A percentile compares a stretch with the other conserved stretches of the same genome.
Evolutionary conservation across 2,329 filamentous ascomycete genomes (phyloP).

Genomic region (Botrytis medusae): DNA sequence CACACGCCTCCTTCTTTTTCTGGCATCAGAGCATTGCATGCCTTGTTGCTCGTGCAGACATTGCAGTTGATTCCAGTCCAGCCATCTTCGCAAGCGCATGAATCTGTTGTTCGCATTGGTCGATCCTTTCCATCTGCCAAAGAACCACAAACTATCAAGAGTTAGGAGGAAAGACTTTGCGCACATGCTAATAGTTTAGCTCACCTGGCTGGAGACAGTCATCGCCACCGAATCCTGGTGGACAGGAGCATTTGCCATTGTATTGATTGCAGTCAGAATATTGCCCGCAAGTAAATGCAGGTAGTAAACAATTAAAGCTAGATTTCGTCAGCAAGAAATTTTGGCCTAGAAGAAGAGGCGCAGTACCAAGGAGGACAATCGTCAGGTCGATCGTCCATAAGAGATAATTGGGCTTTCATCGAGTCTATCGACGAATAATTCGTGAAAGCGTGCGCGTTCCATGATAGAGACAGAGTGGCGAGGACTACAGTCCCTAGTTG

Average conservation of each 20-base stretch:
- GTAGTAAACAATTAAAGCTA: constrained; percentile 97
- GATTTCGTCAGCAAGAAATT: constrained; percentile 23
- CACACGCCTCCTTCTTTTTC: constrained; percentile 80
- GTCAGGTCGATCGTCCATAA: constrained; percentile 71
- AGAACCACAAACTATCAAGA: constrained; percentile 71
- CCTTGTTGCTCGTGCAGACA: constrained; percentile 80
- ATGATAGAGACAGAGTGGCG: constrained; percentile 44
- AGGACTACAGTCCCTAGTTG: constrained; percentile 31
- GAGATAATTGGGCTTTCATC: constrained; percentile 63
- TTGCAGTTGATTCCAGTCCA: constrained; percentile 99
- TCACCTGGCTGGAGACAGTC: constrained; percentile 82
- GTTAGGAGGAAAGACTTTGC: constrained; percentile 17
- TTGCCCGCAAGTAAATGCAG: constrained; percentile 87
- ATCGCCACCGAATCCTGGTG: constrained; percentile 88
- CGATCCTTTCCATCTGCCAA: constrained; percentile 78
- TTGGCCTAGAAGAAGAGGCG: constrained; percentile 26
- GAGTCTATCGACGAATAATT: constrained; percentile 63
- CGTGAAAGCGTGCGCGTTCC: constrained; percentile 44
- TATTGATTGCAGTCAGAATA: constrained; percentile 85
- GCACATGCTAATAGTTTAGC: constrained; percentile 29
- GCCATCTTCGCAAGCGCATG: constrained; percentile 85
- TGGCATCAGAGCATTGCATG: constrained; percentile 86
- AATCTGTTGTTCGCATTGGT: constrained; percentile 66
- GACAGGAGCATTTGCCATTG: constrained; percentile 91
- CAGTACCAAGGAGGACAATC: constrained; percentile 76